These are phyloP conservation scores for Rubus parviflorus DNA, from an alignment of 306 rosid species.

Conservation along the genomic window DNA sequence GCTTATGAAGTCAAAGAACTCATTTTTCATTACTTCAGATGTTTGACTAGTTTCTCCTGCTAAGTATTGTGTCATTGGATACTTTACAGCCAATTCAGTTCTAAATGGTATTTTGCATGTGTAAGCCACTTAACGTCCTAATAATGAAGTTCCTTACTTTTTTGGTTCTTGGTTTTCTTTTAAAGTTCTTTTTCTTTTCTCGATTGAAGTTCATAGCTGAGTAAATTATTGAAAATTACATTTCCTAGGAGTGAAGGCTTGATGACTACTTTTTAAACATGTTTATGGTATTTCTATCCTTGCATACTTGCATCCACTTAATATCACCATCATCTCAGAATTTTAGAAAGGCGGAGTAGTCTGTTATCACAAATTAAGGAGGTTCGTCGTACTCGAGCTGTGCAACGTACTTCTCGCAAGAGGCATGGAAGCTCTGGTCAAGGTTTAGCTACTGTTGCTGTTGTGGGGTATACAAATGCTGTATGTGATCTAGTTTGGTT, in stretches of 20 bases:
- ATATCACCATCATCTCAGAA: conserved; percentile 45
- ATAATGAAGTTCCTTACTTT: not conserved
- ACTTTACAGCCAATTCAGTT: not conserved
- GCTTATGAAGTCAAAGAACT: not conserved
- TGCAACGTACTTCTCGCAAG: conserved; percentile 87
- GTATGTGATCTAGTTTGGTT: conserved; percentile 45
- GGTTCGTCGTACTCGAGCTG: conserved; percentile 81
- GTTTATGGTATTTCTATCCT: not conserved
- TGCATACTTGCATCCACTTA: conserved; percentile 31
- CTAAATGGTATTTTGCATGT: not conserved
- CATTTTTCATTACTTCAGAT: not conserved
- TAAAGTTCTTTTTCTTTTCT: not conserved
- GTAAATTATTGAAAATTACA: not conserved
- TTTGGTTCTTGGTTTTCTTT: not conserved
- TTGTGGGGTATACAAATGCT: conserved; percentile 97
- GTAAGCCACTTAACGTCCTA: not conserved
- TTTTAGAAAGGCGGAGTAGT: conserved; percentile 56
- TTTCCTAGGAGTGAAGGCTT: not conserved
- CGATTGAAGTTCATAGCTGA: conserved; percentile 13
- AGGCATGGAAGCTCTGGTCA: conserved; percentile 81
- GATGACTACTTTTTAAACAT: not conserved
- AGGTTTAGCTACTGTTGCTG: conserved; percentile 72
- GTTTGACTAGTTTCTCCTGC: conserved; percentile 8
- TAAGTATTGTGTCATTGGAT: not conserved
- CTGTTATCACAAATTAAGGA: conserved; percentile 73